Percentiles rank a stretch among this genome's conserved stretches.
phyloP scores from a whole-genome alignment of 257 asterid species.

The Forsythia suspensa region DNA sequence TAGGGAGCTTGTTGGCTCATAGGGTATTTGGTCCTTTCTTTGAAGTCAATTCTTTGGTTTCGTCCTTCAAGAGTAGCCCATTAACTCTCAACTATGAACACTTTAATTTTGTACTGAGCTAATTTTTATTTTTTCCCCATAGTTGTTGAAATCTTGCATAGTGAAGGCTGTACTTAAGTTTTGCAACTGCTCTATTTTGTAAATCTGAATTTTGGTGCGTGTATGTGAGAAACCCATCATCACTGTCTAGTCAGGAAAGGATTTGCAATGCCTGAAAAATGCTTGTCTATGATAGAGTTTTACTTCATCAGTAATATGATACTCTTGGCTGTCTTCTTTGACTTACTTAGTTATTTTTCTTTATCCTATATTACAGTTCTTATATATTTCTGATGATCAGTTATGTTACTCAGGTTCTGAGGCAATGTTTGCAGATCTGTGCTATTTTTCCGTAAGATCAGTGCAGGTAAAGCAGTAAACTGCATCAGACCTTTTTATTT shows the following conservation, averaged over 20 bases:
- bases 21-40: neutral
- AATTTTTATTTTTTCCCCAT: too few relatives aligned
- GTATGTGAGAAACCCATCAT: too few relatives aligned
- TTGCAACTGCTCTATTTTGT: too few relatives aligned
- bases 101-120: too few relatives aligned
- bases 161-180: too few relatives aligned
- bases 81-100: slow-evolving; percentile 13
- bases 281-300: neutral
- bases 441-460: slow-evolving; percentile 90
- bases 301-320: slow-evolving; percentile 6
- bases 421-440: slow-evolving; percentile 99
- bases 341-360: slow-evolving; percentile 8
- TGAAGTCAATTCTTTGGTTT: slow-evolving; percentile 2
- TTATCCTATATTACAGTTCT: slow-evolving; percentile 14
- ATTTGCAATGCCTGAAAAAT: neutral
- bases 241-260: too few relatives aligned
- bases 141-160: too few relatives aligned
- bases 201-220: too few relatives aligned
- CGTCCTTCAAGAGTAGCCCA: slow-evolving; percentile 1
- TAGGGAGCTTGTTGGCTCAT: slow-evolving; percentile 5
- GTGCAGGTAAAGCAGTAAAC: slow-evolving; percentile 69
- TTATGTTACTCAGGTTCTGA: slow-evolving; percentile 83
- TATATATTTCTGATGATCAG: slow-evolving; percentile 45
- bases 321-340: slow-evolving; percentile 11
- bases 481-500: slow-evolving; percentile 2